phyloP scores from a whole-genome alignment of 2,329 filamentous ascomycete species.

The Pseudogymnoascus sp. region DNA sequence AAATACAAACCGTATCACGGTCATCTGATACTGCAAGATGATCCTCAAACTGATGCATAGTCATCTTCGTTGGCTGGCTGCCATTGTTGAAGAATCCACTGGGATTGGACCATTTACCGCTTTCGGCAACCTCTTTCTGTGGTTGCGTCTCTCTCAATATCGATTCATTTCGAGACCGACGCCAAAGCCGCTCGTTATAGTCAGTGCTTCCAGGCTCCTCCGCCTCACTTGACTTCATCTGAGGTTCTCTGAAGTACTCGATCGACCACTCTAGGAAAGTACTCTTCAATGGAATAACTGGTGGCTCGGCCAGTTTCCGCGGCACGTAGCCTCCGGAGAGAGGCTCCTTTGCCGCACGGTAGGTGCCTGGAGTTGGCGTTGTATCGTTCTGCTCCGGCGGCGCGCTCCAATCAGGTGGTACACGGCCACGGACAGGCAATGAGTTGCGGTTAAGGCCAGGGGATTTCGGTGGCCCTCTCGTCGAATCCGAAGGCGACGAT shows the following conservation, averaged over 20 bases:
- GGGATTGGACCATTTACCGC: constrained; percentile 77
- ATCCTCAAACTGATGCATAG: constrained; percentile 96
- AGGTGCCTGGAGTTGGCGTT: constrained; percentile 55
- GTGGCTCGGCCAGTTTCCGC: constrained; percentile 49
- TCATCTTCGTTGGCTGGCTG: constrained; percentile 84
- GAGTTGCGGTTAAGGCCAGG: constrained; percentile 21
- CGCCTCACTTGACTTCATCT: constrained; percentile 93
- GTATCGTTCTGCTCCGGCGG: constrained; percentile 71
- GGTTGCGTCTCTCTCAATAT: constrained; percentile 91
- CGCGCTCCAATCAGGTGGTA: constrained; percentile 48
- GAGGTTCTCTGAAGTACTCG: constrained; percentile 94
- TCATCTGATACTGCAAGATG: constrained; percentile 92
- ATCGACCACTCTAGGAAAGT: constrained; percentile 92
- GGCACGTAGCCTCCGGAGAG: constrained; percentile 67
- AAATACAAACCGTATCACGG: constrained; percentile 79
- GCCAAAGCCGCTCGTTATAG: constrained; percentile 92
- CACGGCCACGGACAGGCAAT: constrained; percentile 32
- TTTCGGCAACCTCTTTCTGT: constrained; percentile 79
- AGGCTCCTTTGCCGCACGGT: constrained; percentile 69
- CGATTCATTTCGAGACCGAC: constrained; percentile 81
- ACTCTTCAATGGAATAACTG: constrained; percentile 68
- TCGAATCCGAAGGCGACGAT: constrained; percentile 19
- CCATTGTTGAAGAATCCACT: constrained; percentile 80
- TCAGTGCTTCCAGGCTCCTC: constrained; percentile 94
- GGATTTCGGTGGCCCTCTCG: constrained; percentile 20